phyloP scores from a whole-genome alignment of 2,329 filamentous ascomycete genomes.

The Penicillium digitatum region DNA sequence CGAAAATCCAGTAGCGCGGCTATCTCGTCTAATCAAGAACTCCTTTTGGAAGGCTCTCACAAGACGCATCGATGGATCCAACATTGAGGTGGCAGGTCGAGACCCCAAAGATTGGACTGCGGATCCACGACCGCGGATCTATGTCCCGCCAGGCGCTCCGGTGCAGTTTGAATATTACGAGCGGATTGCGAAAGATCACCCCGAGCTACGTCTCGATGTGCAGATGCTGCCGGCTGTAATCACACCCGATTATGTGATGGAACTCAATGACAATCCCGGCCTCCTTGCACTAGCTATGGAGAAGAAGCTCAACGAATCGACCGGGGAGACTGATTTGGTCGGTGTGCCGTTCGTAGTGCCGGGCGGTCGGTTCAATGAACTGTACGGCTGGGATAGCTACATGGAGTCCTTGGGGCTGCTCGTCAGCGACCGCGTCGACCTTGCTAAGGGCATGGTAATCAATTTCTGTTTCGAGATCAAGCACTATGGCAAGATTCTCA shows the following conservation, averaged over 20 bases:
- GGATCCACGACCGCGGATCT: conserved; percentile 85
- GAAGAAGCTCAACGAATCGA: conserved; percentile 62
- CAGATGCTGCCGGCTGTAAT: conserved; percentile 67
- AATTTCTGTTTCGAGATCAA: conserved; percentile 99
- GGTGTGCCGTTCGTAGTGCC: conserved; percentile 96
- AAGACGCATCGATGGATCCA: conserved; percentile 78
- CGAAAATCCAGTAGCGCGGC: conserved; percentile 87
- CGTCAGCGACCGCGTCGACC: conserved; percentile 75
- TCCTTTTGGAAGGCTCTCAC: conserved; percentile 93
- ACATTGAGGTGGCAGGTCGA: conserved; percentile 72
- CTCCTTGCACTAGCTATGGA: conserved; percentile 88
- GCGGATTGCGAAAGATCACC: conserved; percentile 69
- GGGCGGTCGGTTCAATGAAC: conserved; percentile 93
- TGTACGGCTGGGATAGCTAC: conserved; percentile 99
- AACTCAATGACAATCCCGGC: conserved; percentile 82
- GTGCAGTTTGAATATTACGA: conserved; percentile 89
- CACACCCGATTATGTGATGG: conserved; percentile 73
- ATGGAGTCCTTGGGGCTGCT: conserved; percentile 93
- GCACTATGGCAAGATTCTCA: conserved; percentile 97
- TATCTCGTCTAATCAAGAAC: conserved; percentile 79
- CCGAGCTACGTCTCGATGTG: conserved; percentile 84
- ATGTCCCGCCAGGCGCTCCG: conserved; percentile 77
- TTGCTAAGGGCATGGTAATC: conserved; percentile 89
- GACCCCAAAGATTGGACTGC: conserved; percentile 96
- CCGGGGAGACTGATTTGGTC: conserved; percentile 65